phyloP scores from a whole-genome alignment of 2,329 filamentous ascomycete species.

The Dothistroma septosporum region DNA sequence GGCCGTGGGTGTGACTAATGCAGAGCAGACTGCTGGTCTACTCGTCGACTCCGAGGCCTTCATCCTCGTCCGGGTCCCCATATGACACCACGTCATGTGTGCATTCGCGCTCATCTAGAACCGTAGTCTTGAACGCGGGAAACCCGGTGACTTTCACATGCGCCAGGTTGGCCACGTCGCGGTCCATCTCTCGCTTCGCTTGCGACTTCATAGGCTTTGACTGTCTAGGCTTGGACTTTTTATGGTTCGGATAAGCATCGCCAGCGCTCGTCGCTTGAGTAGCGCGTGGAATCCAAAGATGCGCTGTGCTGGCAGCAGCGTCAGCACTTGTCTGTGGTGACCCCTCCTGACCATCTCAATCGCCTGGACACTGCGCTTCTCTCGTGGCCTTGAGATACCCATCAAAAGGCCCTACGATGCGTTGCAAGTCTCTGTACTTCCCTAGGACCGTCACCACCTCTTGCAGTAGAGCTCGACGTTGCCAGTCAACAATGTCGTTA shows the following conservation, averaged over 20 bases:
- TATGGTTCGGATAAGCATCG: not conserved
- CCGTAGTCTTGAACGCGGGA: no score
- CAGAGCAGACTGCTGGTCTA: no score
- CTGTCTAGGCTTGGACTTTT: not conserved
- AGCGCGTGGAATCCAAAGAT: not conserved
- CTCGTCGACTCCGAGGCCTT: no score
- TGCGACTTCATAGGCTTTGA: no score
- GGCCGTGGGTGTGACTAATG: no score
- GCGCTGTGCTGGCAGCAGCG: not conserved
- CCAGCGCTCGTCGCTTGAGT: not conserved
- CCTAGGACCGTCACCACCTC: slow-evolving; percentile 90
- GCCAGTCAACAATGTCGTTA: slow-evolving; percentile 83
- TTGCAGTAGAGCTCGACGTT: slow-evolving; percentile 78
- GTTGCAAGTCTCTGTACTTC: slow-evolving; percentile 95
- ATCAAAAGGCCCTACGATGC: slow-evolving; percentile 71
- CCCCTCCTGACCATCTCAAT: not conserved
- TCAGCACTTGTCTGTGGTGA: not conserved
- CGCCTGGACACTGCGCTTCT: not conserved
- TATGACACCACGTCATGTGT: no score
- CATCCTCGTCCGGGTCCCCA: no score
- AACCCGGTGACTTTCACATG: no score
- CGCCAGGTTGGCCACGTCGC: no score
- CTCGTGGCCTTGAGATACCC: not conserved
- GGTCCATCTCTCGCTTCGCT: no score
- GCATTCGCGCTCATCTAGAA: no score